Conservation (phyloP, 768 basidiomycete species). For the Sarcomyxa edulis region DNA sequence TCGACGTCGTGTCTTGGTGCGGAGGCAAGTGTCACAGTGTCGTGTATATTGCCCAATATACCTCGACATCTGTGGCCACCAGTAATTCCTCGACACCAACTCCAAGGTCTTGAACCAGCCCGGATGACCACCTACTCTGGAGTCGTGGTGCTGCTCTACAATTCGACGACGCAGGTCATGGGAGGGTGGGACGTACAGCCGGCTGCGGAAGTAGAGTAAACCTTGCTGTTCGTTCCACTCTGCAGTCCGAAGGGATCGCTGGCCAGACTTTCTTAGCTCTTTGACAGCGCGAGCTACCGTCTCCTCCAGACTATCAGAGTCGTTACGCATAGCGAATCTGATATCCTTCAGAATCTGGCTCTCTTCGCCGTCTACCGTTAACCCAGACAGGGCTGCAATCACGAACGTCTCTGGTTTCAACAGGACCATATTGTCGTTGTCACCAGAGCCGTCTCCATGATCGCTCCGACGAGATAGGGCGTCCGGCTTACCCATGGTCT, state of each 20-base stretch:
- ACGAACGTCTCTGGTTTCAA: too few relatives aligned
- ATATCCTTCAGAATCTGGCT: too few relatives aligned
- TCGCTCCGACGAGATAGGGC: conserved; percentile 20
- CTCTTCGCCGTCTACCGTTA: too few relatives aligned
- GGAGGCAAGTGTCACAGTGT: conserved; percentile 7
- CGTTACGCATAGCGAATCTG: too few relatives aligned
- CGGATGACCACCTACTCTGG: conserved; percentile 21
- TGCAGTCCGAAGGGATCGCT: too few relatives aligned
- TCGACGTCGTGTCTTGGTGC: conserved; percentile 7
- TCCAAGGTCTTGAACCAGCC: conserved; percentile 21
- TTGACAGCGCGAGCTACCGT: too few relatives aligned
- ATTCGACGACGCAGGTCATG: conserved; percentile 9
- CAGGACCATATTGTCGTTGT: conserved; percentile 12
- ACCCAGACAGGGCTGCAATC: too few relatives aligned
- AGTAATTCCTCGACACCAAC: conserved; percentile 15
- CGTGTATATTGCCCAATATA: conserved; percentile 6
- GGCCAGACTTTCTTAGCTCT: too few relatives aligned
- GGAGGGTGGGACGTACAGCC: conserved; percentile 17
- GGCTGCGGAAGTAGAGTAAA: conserved; percentile 2
- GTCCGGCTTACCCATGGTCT: conserved; percentile 16
- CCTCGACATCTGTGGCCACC: conserved; percentile 16
- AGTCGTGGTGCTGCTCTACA: conserved; percentile 18
- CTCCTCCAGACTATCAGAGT: too few relatives aligned
- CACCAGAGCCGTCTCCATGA: conserved; percentile 13
- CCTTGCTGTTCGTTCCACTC: conserved; percentile 8